A percentile compares a stretch with the other conserved stretches of the same genome.
These are phyloP conservation scores for Podaxis sp. DNA, from an alignment of 768 basidiomycete species.

Conservation along the genomic window DNA sequence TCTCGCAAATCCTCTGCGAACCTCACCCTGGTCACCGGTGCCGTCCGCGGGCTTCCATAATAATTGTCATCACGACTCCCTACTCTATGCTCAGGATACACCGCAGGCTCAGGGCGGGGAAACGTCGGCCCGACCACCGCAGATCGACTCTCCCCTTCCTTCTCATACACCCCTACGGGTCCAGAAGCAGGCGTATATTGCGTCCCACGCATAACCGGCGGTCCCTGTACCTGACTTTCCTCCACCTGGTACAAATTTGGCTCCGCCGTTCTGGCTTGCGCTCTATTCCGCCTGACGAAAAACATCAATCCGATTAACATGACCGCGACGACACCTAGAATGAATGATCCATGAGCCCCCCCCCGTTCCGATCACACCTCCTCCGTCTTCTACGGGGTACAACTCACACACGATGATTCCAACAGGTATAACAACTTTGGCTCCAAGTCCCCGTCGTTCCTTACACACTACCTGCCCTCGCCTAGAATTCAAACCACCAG, in stretches of 20 bases:
- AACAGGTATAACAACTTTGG: background rate
- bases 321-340: background rate
- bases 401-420: background rate
- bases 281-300: constrained; percentile 21
- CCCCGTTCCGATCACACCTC: background rate
- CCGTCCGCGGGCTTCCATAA: background rate
- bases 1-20: background rate
- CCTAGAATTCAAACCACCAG: background rate
- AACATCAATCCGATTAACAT: constrained; percentile 13
- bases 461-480: background rate
- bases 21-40: constrained; percentile 1
- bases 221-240: constrained; percentile 30
- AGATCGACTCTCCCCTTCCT: background rate
- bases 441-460: background rate
- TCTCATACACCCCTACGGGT: constrained; percentile 20
- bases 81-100: background rate
- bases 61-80: background rate
- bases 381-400: background rate
- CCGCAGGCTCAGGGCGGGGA: constrained; percentile 13
- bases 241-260: constrained; percentile 26
- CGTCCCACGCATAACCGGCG: constrained; percentile 26
- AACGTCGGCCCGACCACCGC: constrained; percentile 11
- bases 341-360: background rate
- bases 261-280: constrained; percentile 17
- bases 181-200: constrained; percentile 26